A percentile compares a stretch with the other conserved stretches of the same genome.
phyloP scores from a whole-genome alignment of 2,329 filamentous ascomycete genomes.

The Myriosclerotinia scirpicola region DNA sequence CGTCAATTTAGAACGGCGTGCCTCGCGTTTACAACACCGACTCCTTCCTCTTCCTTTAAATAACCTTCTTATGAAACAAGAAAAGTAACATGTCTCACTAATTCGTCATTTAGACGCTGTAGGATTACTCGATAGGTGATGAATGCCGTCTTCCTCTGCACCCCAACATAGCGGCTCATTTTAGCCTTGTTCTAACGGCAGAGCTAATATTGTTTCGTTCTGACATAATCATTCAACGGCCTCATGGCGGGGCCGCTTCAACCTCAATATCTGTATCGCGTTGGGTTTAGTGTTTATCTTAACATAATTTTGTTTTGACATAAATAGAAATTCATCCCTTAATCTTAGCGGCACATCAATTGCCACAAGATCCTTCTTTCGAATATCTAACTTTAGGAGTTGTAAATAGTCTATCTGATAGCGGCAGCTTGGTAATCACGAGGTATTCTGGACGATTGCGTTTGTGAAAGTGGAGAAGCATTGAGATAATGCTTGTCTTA shows the following conservation, averaged over 20 bases:
- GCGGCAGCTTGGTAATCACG: neutral
- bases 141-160: neutral
- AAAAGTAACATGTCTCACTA: no score
- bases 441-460: neutral
- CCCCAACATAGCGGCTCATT: neutral
- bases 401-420: neutral
- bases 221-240: neutral
- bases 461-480: neutral
- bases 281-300: neutral
- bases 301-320: neutral
- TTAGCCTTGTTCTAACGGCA: neutral
- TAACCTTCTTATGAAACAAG: neutral
- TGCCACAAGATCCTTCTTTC: neutral
- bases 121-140: neutral
- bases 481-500: neutral
- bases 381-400: neutral
- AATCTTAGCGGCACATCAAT: neutral
- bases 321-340: neutral
- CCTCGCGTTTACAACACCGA: neutral
- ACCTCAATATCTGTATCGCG: neutral
- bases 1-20: neutral
- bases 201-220: neutral
- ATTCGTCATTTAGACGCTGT: neutral
- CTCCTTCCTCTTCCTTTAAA: neutral
- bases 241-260: neutral